Evolutionary conservation across 805 yeast genomes (phyloP).

Genomic region (Phaffomyces antillensis): DNA sequence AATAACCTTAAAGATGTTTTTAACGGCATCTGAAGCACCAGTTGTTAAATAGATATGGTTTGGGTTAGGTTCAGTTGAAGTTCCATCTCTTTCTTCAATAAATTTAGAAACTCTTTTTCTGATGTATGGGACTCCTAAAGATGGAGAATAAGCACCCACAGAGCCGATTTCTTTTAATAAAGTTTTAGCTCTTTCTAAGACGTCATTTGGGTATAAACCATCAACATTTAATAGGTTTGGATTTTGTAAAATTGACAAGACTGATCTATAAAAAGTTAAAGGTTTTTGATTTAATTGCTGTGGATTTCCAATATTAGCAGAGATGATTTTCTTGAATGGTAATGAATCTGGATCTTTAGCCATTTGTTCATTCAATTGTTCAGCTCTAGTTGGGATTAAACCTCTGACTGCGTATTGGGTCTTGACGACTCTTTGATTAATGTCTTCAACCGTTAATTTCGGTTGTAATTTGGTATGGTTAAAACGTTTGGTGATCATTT

Average conservation of each 20-base stretch:
- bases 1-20: conserved; percentile 63
- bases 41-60: conserved; percentile 77
- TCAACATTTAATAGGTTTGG: conserved; percentile 50
- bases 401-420: conserved; percentile 98
- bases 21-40: conserved; percentile 96
- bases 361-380: conserved; percentile 60
- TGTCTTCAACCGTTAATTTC: conserved; percentile 38
- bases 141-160: conserved; percentile 91
- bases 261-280: conserved; percentile 91
- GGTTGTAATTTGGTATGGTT: conserved; percentile 24
- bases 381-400: conserved; percentile 87
- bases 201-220: conserved; percentile 52
- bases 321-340: conserved; percentile 73
- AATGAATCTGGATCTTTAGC: conserved; percentile 46
- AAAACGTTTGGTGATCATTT: too few species aligned
- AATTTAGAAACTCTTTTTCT: conserved; percentile 78
- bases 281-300: conserved; percentile 95
- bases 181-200: conserved; percentile 57
- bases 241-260: conserved; percentile 76
- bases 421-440: conserved; percentile 67
- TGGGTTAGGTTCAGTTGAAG: conserved; percentile 48
- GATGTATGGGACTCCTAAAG: conserved; percentile 75
- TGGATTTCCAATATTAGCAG: conserved; percentile 95
- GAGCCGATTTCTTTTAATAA: conserved; percentile 65
- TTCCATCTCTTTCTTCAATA: conserved; percentile 69